These are phyloP conservation scores for Rhizopogon roseolus DNA, from an alignment of 768 basidiomycete genomes.

Conservation along the genomic window DNA sequence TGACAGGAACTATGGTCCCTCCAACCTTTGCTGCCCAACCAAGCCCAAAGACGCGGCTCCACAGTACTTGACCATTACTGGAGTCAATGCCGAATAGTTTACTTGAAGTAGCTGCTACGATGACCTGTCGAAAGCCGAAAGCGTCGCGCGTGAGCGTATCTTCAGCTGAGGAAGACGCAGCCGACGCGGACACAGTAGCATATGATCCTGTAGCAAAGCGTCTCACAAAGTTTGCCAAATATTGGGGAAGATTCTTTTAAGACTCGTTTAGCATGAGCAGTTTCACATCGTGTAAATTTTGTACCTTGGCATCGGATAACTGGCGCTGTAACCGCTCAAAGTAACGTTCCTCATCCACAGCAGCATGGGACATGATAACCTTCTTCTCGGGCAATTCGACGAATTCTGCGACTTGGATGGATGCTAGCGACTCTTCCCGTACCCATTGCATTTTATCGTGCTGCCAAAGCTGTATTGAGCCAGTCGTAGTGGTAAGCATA, in stretches of 20 bases:
- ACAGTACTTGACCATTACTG: constrained; percentile 68
- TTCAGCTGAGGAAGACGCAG: constrained; percentile 25
- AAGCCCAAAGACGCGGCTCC: constrained; percentile 74
- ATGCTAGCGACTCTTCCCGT: constrained; percentile 75
- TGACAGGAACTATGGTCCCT: constrained; percentile 51
- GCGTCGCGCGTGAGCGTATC: constrained; percentile 57
- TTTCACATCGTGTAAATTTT: background rate
- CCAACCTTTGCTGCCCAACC: constrained; percentile 61
- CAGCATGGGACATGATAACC: constrained; percentile 28
- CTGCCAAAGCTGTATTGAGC: constrained; percentile 73
- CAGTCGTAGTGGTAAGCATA: constrained; percentile 67
- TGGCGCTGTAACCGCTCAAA: constrained; percentile 50
- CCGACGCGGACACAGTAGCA: constrained; percentile 34
- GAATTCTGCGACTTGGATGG: constrained; percentile 59
- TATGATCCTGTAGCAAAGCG: constrained; percentile 73
- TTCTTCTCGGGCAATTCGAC: constrained; percentile 71
- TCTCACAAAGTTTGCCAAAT: constrained; percentile 56
- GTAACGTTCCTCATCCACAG: constrained; percentile 42
- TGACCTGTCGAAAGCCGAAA: constrained; percentile 84
- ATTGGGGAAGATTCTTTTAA: constrained; percentile 63
- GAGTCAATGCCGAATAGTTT: constrained; percentile 84
- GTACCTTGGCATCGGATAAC: constrained; percentile 53
- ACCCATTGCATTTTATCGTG: constrained; percentile 61
- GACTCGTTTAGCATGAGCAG: background rate
- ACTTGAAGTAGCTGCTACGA: constrained; percentile 69